Evolutionary conservation across 2,329 filamentous ascomycete species (phyloP), one percentile per base, ranked within the genome.

Genomic region (Onygenales sp.): DNA sequence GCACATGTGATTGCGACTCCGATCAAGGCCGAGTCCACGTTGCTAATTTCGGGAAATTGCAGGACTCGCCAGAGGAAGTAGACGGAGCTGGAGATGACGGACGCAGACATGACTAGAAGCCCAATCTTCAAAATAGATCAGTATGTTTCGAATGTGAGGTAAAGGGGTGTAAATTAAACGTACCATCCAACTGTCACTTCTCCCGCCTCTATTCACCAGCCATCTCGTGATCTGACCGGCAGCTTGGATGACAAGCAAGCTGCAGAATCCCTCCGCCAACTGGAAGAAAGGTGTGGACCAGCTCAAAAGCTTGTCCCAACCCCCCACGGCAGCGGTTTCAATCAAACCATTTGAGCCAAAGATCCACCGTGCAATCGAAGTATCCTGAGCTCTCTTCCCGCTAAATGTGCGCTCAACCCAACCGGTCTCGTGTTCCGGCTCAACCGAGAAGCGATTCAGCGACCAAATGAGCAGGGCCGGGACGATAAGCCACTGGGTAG

Each of bases 31-130:
- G 93, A 91, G 68, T 97, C 93, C 36, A 94, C 80, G 65, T 94
- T 95, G 72, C 86, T 86, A 63, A 97, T 89, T 61, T 91, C 88
- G 1, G 93, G 92, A 71, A 98, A 97, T 59, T 87, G 88, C 13
- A 91, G 87, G 52, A 97, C 89, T 55, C 93, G 82, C 89, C 91
- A 97, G 50, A 98, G 82, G 72, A 97, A 97, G 73, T 97, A 97
- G 59, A 95, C 82, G 5, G 92, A 89, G 71, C 87, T 95, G 31
- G 90, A 93, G 63, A 97, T 94, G 62, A 95, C 84, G 56, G 89
- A 93, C 42, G 89, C 90, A 1, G 92, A 95, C 54, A 93, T 76
- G 55, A 94, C 85, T 44, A 98, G 80, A 43, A 97, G 81, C 50
- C 87, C 81, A 61, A 98, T 95, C 89, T 94, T 65, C 17, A 14